Evolutionary conservation across 768 basidiomycete genomes (phyloP), one percentile per base, ranked within the genome.

Genomic region (Candolleomyces eurysporus): DNA sequence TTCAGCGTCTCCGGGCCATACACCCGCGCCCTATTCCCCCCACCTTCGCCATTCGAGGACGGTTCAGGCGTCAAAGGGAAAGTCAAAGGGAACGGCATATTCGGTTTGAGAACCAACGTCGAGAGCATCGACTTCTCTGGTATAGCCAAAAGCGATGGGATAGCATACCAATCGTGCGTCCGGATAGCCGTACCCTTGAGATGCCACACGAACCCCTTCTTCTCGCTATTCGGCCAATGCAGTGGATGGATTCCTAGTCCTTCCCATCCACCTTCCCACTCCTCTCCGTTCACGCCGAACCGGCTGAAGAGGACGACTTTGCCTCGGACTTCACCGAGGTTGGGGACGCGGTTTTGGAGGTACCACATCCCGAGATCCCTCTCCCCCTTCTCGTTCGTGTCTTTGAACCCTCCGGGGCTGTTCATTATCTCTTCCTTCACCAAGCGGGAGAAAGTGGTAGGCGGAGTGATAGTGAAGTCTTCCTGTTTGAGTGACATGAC

Each of bases 401-500:
- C 62, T 39, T 65, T 61, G 70, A 72, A 73, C 48, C 82, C 82
- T 26, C 81, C 84, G 5, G 85, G 82, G 2, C 85, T 83, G 48
- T 68, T 67, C 22, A 73, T 70, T 26, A 96, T 89, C 58, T 87
- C 90, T 46, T 84, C 76, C 40, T 81, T 83, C 9, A 95, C 89
- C 10, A 87, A 73, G 32, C 72, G 65, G 2, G 91, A 90, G 72
- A 96, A 94, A 6, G 75, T 60, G 1, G 72, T 65, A 0, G 77
- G 69, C 4, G 83, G 76, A 0, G 81, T 79, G 19, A 66, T 72
- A 5, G 78, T 69, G 60, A 78, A 85, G 65, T 92, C 89, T 71
- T 98, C 95, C 69, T 96, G 91, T 72, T 96, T 96, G 69, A 98
- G 83, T 16, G 89, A 94, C 78, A 96, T 86, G 31, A 97, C 83